phyloP scores from a whole-genome alignment of 2,329 filamentous ascomycete genomes.

The Cadophora sp. region DNA sequence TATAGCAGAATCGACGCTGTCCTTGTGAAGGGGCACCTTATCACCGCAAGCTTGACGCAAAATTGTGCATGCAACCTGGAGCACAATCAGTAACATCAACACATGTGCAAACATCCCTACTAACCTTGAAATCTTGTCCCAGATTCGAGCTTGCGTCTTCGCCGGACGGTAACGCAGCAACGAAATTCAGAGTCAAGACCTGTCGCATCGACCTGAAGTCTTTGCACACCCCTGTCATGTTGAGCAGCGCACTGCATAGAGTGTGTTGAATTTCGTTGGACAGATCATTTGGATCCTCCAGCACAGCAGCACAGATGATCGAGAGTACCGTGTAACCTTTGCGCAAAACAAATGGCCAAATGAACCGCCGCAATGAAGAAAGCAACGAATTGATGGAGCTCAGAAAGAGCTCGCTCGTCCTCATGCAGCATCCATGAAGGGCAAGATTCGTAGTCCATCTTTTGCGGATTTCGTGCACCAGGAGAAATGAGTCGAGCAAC shows the following conservation, averaged over 20 bases:
- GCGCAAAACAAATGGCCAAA: slow-evolving; percentile 36
- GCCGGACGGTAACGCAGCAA: slow-evolving; percentile 34
- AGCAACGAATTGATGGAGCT: slow-evolving; percentile 37
- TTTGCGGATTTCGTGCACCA: slow-evolving; percentile 35
- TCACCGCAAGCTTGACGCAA: slow-evolving; percentile 35
- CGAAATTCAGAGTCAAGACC: slow-evolving; percentile 33
- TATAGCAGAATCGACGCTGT: background rate
- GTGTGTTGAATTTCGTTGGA: slow-evolving; percentile 25
- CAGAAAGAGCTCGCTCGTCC: slow-evolving; percentile 27
- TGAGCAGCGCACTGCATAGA: slow-evolving; percentile 37
- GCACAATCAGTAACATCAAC: slow-evolving; percentile 20
- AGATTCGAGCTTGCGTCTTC: slow-evolving; percentile 20
- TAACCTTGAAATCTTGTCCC: slow-evolving; percentile 40
- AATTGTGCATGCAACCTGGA: slow-evolving; percentile 32
- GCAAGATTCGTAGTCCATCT: slow-evolving; percentile 26
- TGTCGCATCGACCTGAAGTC: slow-evolving; percentile 36
- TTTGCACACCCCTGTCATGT: slow-evolving; percentile 36
- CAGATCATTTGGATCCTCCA: slow-evolving; percentile 31
- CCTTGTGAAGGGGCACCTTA: background rate
- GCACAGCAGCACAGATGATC: slow-evolving; percentile 38
- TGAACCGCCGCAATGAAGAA: slow-evolving; percentile 27
- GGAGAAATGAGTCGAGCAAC: slow-evolving; percentile 42
- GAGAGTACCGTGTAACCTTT: slow-evolving; percentile 42
- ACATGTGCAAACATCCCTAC: background rate
- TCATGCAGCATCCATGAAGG: slow-evolving; percentile 26